Evolutionary conservation across 176 grass and related monocot species (phyloP).

Genomic region (Saccharum spontaneum): DNA sequence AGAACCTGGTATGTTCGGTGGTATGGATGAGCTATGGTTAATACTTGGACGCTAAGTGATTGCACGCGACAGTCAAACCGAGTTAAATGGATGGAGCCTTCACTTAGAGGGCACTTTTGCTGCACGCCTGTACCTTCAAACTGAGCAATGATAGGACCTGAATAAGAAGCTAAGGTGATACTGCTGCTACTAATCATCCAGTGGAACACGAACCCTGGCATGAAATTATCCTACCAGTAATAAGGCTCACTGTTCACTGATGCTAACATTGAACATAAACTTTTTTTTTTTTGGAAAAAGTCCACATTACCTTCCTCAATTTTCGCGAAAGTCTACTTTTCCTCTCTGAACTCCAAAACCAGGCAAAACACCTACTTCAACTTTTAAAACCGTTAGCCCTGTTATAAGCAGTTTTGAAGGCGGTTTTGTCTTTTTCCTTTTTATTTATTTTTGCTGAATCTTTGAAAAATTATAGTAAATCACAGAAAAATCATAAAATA

Average conservation of each 20-base stretch:
- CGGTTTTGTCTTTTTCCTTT: too few relatives aligned
- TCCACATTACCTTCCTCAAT: too few relatives aligned
- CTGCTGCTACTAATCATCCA: not conserved
- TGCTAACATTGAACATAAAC: not conserved
- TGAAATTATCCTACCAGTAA: not conserved
- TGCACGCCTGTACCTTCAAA: not conserved
- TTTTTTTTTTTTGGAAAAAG: not conserved
- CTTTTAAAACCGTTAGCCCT: too few relatives aligned
- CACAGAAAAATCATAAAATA: too few relatives aligned
- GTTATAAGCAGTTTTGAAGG: too few relatives aligned
- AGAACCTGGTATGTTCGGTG: too few relatives aligned
- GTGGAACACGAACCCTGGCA: not conserved
- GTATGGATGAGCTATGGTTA: not conserved
- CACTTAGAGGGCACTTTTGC: not conserved
- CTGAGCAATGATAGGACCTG: not conserved
- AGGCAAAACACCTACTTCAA: too few relatives aligned
- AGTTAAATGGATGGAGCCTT: slow-evolving; percentile 4
- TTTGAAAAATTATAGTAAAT: too few relatives aligned
- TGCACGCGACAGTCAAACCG: not conserved
- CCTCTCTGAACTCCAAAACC: too few relatives aligned
- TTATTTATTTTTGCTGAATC: too few relatives aligned
- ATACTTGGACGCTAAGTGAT: not conserved
- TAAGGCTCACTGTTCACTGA: too few relatives aligned
- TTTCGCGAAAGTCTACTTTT: too few relatives aligned
- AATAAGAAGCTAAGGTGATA: not conserved